Evolutionary conservation across 1,284 basidiomycete species (phyloP).

Genomic region (Pseudozyma pruni): DNA sequence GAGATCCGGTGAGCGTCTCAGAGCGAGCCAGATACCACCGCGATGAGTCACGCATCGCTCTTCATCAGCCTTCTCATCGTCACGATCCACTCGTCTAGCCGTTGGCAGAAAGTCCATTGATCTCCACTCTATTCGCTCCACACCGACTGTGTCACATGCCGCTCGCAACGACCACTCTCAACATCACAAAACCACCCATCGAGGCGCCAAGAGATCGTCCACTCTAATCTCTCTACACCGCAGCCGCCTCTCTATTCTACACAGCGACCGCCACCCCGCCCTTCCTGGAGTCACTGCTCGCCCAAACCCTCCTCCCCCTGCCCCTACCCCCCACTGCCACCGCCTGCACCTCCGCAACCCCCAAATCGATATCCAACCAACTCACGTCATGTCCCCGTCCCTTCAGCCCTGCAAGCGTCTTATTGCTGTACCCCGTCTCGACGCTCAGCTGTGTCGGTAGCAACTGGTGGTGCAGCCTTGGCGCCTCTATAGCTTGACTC

Average conservation of each 20-base stretch:
- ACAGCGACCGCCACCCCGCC: slow-evolving; percentile 57
- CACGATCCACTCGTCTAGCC: too few relatives aligned
- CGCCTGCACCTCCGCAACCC: slow-evolving; percentile 56
- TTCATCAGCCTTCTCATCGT: too few relatives aligned
- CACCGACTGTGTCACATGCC: background rate
- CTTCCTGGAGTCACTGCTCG: slow-evolving; percentile 60
- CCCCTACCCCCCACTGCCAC: slow-evolving; percentile 22
- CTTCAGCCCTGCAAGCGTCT: slow-evolving; percentile 35
- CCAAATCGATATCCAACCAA: slow-evolving; percentile 57
- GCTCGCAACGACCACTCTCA: background rate
- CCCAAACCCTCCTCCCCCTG: slow-evolving; percentile 23
- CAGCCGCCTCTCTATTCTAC: too few relatives aligned
- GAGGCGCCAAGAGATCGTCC: background rate
- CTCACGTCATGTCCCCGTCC: slow-evolving; percentile 48
- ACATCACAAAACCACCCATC: background rate
- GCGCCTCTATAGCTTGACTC: slow-evolving; percentile 82
- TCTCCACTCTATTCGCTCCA: too few relatives aligned
- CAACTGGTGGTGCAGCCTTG: slow-evolving; percentile 87
- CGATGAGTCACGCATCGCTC: too few relatives aligned
- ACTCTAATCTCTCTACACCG: background rate
- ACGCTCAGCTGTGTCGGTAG: slow-evolving; percentile 48
- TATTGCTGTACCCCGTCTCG: slow-evolving; percentile 53
- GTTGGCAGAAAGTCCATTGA: too few relatives aligned
- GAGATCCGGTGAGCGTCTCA: too few relatives aligned
- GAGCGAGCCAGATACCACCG: too few relatives aligned